Evolutionary conservation across 2,329 filamentous ascomycete species (phyloP), one percentile per base, ranked within the genome.

Genomic region (Paracoccidioides lutzii): DNA sequence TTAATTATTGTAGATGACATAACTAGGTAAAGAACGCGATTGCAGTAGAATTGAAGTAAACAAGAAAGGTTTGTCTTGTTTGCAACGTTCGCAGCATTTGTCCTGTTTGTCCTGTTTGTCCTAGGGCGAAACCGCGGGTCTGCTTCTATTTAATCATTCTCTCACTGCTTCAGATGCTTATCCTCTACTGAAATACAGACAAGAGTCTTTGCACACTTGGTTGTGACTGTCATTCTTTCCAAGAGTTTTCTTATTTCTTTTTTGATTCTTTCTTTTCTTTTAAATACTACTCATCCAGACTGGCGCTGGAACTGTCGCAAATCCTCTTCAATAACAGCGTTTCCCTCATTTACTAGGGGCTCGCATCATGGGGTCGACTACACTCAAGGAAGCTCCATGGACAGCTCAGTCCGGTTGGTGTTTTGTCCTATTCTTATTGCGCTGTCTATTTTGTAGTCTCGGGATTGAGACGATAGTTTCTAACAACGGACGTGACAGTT

Each of bases 401-500:
- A 66, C 67, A 33, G 64, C 67, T 5, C 65, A 71, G 61, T 65
- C 69, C 44, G 68, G 69, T 71, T 10, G 7, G 53, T 51, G 28
- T 32, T 59, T 54, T 52, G n/a, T 41, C 52, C 22, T 22, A 4
- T 9, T 12, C 35, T 10, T 30, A 40, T 40, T 4, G 12, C 30
- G 43, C 54, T 50, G 10, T 51, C 37, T 9, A 10, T 22, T 43
- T 10, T 43, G 22, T 32, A 6, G 22, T 5, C 54, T 33, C 48
- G 41, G 32, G 52, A 9, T 43, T 56, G 55, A 46, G 54, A 45
- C 33, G 22, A 46, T 43, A 50, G 22, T 22, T 22, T 22, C 41
- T 35, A 5, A 48, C 10, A 28, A 38, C n/a, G 10, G 42, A 52
- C 45, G 30, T 33, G 22, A 32, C 61, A 80, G 88, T 87, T 35